Base-by-base conservation (phyloP, 345 rosid species). In the Eucalyptus cloeziana region DNA sequence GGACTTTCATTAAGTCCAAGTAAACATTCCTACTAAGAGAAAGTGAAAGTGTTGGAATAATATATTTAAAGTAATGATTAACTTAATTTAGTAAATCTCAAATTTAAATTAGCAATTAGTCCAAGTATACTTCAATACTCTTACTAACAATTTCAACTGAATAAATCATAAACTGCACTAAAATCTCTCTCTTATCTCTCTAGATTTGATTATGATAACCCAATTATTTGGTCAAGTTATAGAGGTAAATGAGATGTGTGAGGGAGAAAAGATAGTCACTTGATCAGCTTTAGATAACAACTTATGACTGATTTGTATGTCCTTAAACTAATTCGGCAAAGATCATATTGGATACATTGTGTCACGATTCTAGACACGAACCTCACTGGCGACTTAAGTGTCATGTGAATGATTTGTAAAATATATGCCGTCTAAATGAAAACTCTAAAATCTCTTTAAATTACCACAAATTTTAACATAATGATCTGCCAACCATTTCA, bases 371-470 rank as follows among this genome's bases (percentile, higher is more conserved):
- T 25, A 60, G n/a, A 60, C 67, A 60, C 67, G 12, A 60, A 60
- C 31, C 15, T 60, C 0, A 60, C 14, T 60, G 24, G 62, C 24
- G 62, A 56, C 0, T 56, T 56, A 49, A 49, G 50, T 11, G 1
- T 56, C 15, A 25, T 60, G 67, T 60, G 4, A 60, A 27, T 27
- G 31, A 60, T 60, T 60, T 27, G 67, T 8, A 60, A 5, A 60
- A 27, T 60, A 60, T 60, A 12, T 12, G 1, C 5, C 0, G 2
- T 60, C 2, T 27, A 0, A 15, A 12, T 27, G 1, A 60, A 60
- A 60, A 5, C 67, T 60, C 67, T 60, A 60, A 60, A 60, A 60
- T 60, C 67, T 25, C 31, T 60, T 60, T 60, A 60, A 58, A 60
- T 1, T 60, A 60, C 7, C 31, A 5, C 4, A 1, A 1, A 52